Conservation (phyloP, 768 basidiomycete species). For the Tubosaeta sp. region DNA sequence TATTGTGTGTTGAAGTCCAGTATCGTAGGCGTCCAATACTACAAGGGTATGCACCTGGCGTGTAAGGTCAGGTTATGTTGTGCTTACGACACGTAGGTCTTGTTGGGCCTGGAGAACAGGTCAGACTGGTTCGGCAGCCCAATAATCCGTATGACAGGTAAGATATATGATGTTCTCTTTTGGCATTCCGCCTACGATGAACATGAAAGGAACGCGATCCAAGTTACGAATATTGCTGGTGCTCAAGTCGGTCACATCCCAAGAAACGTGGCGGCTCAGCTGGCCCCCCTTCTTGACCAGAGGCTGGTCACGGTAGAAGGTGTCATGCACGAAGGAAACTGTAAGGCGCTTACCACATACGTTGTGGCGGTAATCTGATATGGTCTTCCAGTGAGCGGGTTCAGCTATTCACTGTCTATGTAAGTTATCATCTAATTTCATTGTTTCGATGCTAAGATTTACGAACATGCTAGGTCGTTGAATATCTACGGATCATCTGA, state of each 20-base stretch:
- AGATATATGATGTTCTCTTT: not conserved
- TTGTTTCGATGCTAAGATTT: not conserved
- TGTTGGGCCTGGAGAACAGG: conserved; percentile 78
- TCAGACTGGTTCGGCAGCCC: conserved; percentile 63
- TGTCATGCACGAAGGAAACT: conserved; percentile 58
- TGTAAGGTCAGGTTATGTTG: not conserved
- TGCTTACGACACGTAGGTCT: conserved; percentile 46
- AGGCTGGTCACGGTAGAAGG: conserved; percentile 68
- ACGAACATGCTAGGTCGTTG: conserved; percentile 46
- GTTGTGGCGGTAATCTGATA: conserved; percentile 3
- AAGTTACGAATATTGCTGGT: conserved; percentile 73
- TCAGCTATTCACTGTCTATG: conserved; percentile 58
- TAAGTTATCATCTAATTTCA: conserved; percentile 28
- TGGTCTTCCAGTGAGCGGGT: conserved; percentile 36
- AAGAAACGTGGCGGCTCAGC: conserved; percentile 47
- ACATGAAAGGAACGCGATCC: conserved; percentile 61
- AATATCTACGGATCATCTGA: conserved; percentile 69
- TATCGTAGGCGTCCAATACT: conserved; percentile 84
- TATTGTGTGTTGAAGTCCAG: conserved; percentile 56
- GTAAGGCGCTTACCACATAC: conserved; percentile 32
- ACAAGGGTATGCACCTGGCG: conserved; percentile 44
- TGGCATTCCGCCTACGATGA: not conserved
- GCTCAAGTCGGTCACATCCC: conserved; percentile 82
- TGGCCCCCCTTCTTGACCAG: conserved; percentile 71
- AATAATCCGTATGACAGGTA: conserved; percentile 65